A percentile compares a stretch with the other conserved stretches of the same genome.
phyloP scores from a whole-genome alignment of 352 stramenopile species.

The Globisporangium iwayamae region DNA sequence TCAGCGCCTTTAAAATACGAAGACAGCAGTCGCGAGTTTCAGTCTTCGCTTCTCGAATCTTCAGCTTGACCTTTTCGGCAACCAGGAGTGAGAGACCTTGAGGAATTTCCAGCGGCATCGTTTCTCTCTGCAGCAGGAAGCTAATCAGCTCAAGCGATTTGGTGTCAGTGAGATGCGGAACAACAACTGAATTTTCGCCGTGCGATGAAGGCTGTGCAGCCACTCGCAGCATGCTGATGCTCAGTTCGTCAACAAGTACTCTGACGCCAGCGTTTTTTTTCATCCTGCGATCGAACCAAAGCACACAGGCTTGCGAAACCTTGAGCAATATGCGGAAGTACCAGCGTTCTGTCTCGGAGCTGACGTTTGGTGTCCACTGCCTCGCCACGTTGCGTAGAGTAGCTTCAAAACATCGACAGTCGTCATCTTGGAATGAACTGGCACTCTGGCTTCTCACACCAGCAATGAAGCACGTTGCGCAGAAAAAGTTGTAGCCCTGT shows the following conservation, averaged over 20 bases:
- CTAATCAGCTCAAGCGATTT: constrained; percentile 12
- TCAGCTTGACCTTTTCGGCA: constrained; percentile 11
- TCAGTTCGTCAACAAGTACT: constrained; percentile 12
- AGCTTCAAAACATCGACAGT: background rate
- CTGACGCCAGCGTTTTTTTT: background rate
- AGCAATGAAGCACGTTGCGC: constrained; percentile 42
- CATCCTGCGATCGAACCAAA: background rate
- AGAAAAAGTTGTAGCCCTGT: constrained; percentile 37
- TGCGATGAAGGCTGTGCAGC: background rate
- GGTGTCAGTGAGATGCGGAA: background rate
- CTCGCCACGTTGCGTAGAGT: constrained; percentile 7
- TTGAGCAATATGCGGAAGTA: constrained; percentile 15
- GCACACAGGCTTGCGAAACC: constrained; percentile 16
- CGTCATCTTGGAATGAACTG: background rate
- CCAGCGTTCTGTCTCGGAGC: constrained; percentile 1
- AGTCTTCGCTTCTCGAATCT: background rate
- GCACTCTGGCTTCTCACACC: constrained; percentile 9
- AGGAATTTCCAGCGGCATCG: background rate
- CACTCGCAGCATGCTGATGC: constrained; percentile 10
- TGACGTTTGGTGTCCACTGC: background rate
- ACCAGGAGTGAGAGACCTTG: background rate
- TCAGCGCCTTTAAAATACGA: constrained; percentile 13
- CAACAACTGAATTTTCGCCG: background rate
- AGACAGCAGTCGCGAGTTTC: constrained; percentile 9
- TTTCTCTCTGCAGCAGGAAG: constrained; percentile 10